Evolutionary conservation across 371 early-diverging fungal genomes (phyloP), one percentile per base, ranked within the genome.

Genomic region (Mortierella sp.): DNA sequence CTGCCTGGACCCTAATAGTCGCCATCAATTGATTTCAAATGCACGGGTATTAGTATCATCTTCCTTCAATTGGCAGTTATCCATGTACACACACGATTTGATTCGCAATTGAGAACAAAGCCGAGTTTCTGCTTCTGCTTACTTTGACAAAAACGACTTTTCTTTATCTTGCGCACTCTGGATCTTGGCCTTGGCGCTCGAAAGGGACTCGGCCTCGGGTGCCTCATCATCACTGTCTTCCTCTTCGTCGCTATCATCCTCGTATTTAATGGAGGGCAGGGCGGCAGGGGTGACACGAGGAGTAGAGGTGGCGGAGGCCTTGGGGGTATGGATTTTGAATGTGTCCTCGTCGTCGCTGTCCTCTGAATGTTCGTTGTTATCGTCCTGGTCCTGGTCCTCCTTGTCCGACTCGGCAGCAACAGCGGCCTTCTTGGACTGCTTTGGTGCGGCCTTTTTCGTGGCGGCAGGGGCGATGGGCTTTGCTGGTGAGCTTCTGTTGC

Each of bases 311-410:
- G 76, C 26, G 4, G 77, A n/a, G 2, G 75, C 75, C 50, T 86
- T 86, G 13, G 86, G 75, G 75, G 78, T 79, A 86, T 86, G 86
- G 72, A 86, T 86, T 72, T 86, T 86, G 64, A 86, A 86, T 44
- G 79, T 76, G 3, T 64, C 75, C 50, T 86, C 86, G 16, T 86
- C 86, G 13, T 69, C 71, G n/a, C 74, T 71, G 0, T 81, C 59
- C 4, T 69, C 28, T 26, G 72, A 37, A 9, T 75, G 72, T 24
- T 75, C 78, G 21, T 78, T 69, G 24, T 43, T 71, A 28, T 76
- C 50, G 0, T 75, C 75, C 16, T 77, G 72, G n/a, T 71, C 75
- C 46, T 79, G 72, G 0, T 78, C 72, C 14, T 77, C 69, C 28
- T 81, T 77, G 1, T 87, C 80, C 79, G 24, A 46, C 54, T 81